A percentile compares a stretch with the other conserved stretches of the same genome.
Conservation (phyloP, 2,329 filamentous ascomycete genomes). For the Arthroderma sp. region DNA sequence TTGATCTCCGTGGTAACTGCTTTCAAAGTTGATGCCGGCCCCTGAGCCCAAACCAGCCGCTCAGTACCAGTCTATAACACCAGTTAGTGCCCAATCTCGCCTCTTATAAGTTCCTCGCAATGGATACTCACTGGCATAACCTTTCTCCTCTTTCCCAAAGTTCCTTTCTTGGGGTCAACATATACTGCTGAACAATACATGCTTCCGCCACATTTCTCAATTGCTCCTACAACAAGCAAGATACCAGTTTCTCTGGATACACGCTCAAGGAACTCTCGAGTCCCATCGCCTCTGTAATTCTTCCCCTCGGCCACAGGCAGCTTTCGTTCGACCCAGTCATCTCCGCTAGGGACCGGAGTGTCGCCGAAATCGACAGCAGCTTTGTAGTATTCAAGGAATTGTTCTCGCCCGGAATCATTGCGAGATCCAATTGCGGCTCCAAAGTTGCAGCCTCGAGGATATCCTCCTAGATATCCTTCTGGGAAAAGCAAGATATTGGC, state of each 20-base stretch:
- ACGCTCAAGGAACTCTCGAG: constrained; percentile 64
- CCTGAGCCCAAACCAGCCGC: constrained; percentile 79
- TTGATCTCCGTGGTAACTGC: constrained; percentile 70
- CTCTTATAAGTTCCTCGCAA: too few species aligned
- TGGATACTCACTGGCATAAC: constrained; percentile 62
- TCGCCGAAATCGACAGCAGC: constrained; percentile 74
- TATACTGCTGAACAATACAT: constrained; percentile 76
- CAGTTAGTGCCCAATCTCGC: too few species aligned
- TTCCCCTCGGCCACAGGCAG: constrained; percentile 42
- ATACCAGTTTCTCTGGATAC: constrained; percentile 67
- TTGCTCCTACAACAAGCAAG: constrained; percentile 66
- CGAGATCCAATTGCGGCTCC: constrained; percentile 63
- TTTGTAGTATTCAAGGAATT: constrained; percentile 70
- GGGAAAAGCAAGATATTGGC: constrained; percentile 72
- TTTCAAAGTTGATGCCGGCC: constrained; percentile 62
- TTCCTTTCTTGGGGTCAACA: constrained; percentile 59
- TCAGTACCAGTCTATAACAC: constrained; percentile 58
- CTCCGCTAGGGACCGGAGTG: constrained; percentile 55
- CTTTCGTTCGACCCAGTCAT: constrained; percentile 56
- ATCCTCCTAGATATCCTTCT: constrained; percentile 84
- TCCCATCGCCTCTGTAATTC: constrained; percentile 56
- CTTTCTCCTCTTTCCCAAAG: constrained; percentile 77
- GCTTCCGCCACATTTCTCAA: constrained; percentile 70
- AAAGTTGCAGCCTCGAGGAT: constrained; percentile 70
- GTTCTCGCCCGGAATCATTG: constrained; percentile 58